Evolutionary conservation across 257 asterid species (phyloP).

Genomic region (Scutellaria baicalensis): DNA sequence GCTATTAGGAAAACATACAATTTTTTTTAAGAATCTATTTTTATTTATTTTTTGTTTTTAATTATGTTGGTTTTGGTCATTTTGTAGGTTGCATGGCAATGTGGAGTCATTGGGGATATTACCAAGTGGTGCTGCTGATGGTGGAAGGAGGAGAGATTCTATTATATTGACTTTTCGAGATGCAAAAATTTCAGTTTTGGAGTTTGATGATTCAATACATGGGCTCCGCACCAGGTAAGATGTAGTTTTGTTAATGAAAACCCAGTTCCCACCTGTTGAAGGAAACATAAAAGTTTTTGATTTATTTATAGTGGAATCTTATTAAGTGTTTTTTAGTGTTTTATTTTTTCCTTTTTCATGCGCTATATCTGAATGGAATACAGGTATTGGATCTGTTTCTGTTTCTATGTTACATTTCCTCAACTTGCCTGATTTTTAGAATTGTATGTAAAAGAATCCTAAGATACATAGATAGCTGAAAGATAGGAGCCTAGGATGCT

Average conservation of each 20-base stretch:
- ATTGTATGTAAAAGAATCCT: background rate
- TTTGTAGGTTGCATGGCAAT: slow-evolving; percentile 86
- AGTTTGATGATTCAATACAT: slow-evolving; percentile 85
- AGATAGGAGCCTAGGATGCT: background rate
- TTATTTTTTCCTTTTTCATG: background rate
- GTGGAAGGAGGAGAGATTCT: slow-evolving; percentile 80
- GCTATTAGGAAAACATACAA: background rate
- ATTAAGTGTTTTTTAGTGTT: background rate
- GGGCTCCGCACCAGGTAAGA: slow-evolving; percentile 83
- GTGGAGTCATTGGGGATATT: slow-evolving; percentile 80
- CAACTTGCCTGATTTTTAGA: background rate
- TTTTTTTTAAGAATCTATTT: background rate
- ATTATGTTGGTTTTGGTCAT: slow-evolving; percentile 7
- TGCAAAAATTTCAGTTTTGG: slow-evolving; percentile 83
- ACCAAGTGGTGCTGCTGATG: slow-evolving; percentile 63
- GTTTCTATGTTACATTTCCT: background rate
- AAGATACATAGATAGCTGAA: background rate
- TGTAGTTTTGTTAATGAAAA: slow-evolving; percentile 8
- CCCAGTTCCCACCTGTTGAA: background rate
- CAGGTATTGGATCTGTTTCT: background rate
- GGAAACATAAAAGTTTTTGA: background rate
- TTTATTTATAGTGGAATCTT: background rate
- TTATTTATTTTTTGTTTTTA: background rate
- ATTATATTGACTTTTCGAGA: slow-evolving; percentile 76
- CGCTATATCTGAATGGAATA: background rate